phyloP scores from a whole-genome alignment of 2,329 filamentous ascomycete species.

The Beauveria australis region DNA sequence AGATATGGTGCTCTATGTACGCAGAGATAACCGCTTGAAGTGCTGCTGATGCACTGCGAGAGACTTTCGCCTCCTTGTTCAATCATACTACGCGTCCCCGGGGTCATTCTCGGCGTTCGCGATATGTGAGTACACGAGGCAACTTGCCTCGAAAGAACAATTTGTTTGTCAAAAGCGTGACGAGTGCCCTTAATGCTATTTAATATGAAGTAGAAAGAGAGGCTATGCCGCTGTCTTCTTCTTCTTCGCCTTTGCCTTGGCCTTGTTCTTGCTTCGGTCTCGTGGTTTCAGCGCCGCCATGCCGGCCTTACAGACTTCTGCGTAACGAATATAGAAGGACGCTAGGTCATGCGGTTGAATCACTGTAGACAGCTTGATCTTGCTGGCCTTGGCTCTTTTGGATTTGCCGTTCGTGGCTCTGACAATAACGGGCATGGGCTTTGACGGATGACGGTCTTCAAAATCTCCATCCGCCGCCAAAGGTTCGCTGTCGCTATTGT shows the following conservation, averaged over 20 bases:
- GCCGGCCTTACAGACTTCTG: conserved; percentile 80
- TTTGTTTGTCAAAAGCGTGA: not conserved
- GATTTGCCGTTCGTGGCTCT: conserved; percentile 76
- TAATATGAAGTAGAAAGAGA: not conserved
- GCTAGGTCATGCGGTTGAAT: conserved; percentile 71
- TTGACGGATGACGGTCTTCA: conserved; percentile 50
- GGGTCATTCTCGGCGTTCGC: too few species aligned
- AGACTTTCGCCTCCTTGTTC: too few species aligned
- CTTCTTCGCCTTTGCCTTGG: conserved; percentile 68
- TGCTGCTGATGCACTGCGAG: too few species aligned
- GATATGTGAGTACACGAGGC: too few species aligned
- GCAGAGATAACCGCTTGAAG: too few species aligned
- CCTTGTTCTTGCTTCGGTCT: conserved; percentile 81
- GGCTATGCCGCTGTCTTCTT: conserved; percentile 41
- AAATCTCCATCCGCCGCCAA: conserved; percentile 42
- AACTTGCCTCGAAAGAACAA: not conserved
- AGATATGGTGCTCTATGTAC: too few species aligned
- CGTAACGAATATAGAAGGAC: conserved; percentile 74
- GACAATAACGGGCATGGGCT: conserved; percentile 65
- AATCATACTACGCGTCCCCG: too few species aligned
- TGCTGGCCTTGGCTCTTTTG: conserved; percentile 45
- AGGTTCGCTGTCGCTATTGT: conserved; percentile 34
- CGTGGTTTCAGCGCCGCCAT: conserved; percentile 89
- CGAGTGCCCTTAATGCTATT: not conserved
- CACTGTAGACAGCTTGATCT: conserved; percentile 73